Conservation (phyloP, 176 grass and related monocot genomes). For the Oryza officinalis region DNA sequence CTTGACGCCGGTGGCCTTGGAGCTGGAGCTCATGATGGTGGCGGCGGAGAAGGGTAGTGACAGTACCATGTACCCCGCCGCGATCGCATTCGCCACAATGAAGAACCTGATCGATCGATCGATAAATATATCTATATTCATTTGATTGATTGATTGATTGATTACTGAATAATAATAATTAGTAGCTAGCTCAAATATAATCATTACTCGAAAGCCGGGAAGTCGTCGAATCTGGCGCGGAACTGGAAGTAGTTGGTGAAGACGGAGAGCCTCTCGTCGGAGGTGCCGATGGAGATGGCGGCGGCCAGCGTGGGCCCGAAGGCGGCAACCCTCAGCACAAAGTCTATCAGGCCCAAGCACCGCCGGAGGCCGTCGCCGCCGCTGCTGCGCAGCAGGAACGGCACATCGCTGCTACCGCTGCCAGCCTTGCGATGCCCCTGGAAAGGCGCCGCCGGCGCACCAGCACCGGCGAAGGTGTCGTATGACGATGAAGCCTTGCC, state of each 20-base stretch:
- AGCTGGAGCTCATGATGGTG: constrained; percentile 46
- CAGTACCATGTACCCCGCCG: constrained; percentile 73
- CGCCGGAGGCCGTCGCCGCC: constrained; percentile 42
- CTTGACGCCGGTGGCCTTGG: constrained; percentile 43
- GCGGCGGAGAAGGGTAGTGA: constrained; percentile 73
- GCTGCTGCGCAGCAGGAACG: constrained; percentile 41
- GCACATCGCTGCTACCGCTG: background rate
- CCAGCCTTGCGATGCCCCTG: background rate
- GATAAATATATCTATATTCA: too few relatives aligned
- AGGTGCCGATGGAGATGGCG: constrained; percentile 66
- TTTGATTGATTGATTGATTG: background rate
- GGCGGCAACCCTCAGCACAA: constrained; percentile 61
- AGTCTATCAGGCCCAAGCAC: constrained; percentile 64
- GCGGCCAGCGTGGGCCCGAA: constrained; percentile 69
- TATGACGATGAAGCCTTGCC: constrained; percentile 41
- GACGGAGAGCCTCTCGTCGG: constrained; percentile 65
- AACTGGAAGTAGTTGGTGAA: constrained; percentile 92
- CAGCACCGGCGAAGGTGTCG: constrained; percentile 7
- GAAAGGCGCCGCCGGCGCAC: background rate
- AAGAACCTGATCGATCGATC: constrained; percentile 50
- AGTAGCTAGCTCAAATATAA: too few relatives aligned
- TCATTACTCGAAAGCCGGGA: constrained; percentile 54
- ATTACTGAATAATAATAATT: background rate
- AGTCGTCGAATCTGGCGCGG: constrained; percentile 72
- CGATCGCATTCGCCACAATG: constrained; percentile 58